These are phyloP conservation scores for Fonsecaea erecta DNA, from an alignment of 2,329 filamentous ascomycete species.

Conservation along the genomic window DNA sequence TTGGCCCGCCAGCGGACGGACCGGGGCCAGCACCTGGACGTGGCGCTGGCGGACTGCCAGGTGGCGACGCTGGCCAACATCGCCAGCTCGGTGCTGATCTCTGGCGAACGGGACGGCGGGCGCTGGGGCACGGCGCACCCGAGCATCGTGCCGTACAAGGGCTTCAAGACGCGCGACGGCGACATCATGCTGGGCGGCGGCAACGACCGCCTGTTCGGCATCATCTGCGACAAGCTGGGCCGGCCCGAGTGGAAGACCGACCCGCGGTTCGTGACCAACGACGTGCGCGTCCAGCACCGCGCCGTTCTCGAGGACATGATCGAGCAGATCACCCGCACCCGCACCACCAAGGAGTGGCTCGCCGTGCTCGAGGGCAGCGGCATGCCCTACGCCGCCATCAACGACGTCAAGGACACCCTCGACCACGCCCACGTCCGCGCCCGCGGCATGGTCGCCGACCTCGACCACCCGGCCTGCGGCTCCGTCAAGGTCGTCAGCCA, in stretches of 20 bases:
- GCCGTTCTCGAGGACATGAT: conserved; percentile 77
- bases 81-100: conserved; percentile 87
- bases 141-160: conserved; percentile 95
- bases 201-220: conserved; percentile 65
- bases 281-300: conserved; percentile 68
- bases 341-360: conserved; percentile 87
- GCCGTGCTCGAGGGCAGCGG: conserved; percentile 84
- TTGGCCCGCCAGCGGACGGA: conserved; percentile 68
- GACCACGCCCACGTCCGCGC: conserved; percentile 81
- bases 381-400: conserved; percentile 93
- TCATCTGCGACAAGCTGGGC: conserved; percentile 62
- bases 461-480: conserved; percentile 82
- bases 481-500: conserved; percentile 89
- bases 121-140: conserved; percentile 97
- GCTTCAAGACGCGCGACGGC: conserved; percentile 70
- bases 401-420: conserved; percentile 84
- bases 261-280: conserved; percentile 62
- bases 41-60: conserved; percentile 89
- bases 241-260: conserved; percentile 64
- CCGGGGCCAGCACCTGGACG: conserved; percentile 88
- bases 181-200: conserved; percentile 68
- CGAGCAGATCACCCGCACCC: conserved; percentile 72
- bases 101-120: conserved; percentile 82
- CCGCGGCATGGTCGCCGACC: conserved; percentile 84
- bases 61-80: conserved; percentile 95